Base-by-base conservation (phyloP, 257 asterid species). In the Catharanthus roseus region DNA sequence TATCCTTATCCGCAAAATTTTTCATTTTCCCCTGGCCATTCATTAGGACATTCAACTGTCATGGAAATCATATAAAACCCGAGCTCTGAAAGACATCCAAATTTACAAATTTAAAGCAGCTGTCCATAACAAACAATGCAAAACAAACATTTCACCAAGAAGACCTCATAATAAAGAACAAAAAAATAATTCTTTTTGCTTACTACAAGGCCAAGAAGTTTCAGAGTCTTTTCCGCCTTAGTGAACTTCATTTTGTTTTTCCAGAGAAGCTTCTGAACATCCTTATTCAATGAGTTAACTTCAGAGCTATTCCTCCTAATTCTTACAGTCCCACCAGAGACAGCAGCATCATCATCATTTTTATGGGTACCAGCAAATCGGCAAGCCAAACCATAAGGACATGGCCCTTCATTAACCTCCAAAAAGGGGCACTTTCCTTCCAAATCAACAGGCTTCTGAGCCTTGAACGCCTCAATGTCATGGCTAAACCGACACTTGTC, bases 231-330 rank as follows among this genome's bases (percentile, higher is more conserved):
- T 75, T 91, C 92, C 2, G 99, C 88, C 79, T 91, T 89, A 10
- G 90, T 86, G 65, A 89, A 91, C 81, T 83, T 86, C 90, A 95
- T 84, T 77, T 87, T 89, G 77, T 91, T 91, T 81, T 95, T 95
- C 99, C 99, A 91, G 64, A 95, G 82, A 72, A 95, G 92, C 90
- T 81, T 91, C 87, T 95, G 99, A 66, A 92, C 87, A 69, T 89
- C 96, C 89, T 91, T 95, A 55, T 77, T 81, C 78, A 91, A 79
- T 26, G 57, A 74, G 80, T 95, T 95, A 77, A 81, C 75, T 80
- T 91, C 99, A 57, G 80, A 73, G 24, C 49, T 72, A 65, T 71
- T 77, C 80, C 69, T 81, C 29, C 69, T 79, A 12, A 38, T 39
- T 28, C 62, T 76, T 44, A 28, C 44, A 21, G 69, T 70, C 45